Evolutionary conservation across 352 stramenopile species (phyloP).

Genomic region (Blastocystis hominis): DNA sequence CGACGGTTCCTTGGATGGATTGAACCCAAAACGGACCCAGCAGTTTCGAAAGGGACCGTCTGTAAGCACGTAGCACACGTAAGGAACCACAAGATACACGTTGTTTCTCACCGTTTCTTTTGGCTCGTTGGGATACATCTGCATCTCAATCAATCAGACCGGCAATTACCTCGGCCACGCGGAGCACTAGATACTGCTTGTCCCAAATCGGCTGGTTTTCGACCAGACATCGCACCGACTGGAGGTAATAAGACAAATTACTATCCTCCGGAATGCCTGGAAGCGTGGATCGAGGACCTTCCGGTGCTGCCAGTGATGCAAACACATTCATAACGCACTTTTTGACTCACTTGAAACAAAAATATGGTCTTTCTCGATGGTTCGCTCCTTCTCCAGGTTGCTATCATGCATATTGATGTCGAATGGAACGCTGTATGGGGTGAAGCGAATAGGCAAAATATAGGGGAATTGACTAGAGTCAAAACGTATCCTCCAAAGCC

Average conservation of each 20-base stretch:
- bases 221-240: background rate
- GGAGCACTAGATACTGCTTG: background rate
- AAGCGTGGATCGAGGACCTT: background rate
- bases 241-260: background rate
- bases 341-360: background rate
- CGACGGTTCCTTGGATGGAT: background rate
- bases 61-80: background rate
- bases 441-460: background rate
- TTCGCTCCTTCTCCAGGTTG: background rate
- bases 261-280: background rate
- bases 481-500: background rate
- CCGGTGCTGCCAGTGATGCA: background rate
- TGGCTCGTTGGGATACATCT: background rate
- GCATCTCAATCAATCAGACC: background rate
- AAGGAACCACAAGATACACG: background rate
- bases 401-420: background rate
- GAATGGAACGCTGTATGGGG: background rate
- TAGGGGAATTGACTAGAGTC: background rate
- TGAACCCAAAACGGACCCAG: background rate
- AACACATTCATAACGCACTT: background rate
- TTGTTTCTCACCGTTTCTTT: background rate
- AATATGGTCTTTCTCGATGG: background rate
- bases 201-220: background rate
- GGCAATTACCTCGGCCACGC: background rate
- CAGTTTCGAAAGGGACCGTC: background rate